These are phyloP conservation scores for Axilococcus clingmanii DNA, from an alignment of 139 green algal species.

Conservation along the genomic window DNA sequence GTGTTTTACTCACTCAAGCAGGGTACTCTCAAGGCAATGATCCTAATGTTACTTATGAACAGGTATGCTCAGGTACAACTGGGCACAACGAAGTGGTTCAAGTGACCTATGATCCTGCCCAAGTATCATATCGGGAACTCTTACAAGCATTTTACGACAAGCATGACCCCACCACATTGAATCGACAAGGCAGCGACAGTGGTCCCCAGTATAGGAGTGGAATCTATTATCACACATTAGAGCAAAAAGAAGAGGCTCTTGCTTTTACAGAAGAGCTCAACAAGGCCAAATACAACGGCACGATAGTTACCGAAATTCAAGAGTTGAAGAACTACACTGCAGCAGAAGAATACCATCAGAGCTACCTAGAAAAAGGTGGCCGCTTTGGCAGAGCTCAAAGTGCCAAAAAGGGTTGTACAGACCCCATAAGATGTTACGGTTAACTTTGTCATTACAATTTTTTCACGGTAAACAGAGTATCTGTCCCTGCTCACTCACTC, in stretches of 20 bases:
- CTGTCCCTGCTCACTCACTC: conserved; percentile 13
- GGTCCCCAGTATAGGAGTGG: conserved; percentile 73
- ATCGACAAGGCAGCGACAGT: conserved; percentile 63
- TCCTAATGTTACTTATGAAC: conserved; percentile 27
- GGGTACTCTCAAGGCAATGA: conserved; percentile 50
- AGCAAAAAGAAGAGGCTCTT: conserved; percentile 32
- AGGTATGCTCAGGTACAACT: conserved; percentile 51
- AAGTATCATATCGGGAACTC: conserved; percentile 47
- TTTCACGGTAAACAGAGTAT: not conserved
- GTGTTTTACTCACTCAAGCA: conserved; percentile 61
- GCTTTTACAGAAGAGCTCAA: conserved; percentile 2
- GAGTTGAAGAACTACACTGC: conserved; percentile 20
- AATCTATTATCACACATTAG: conserved; percentile 55
- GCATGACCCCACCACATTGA: conserved; percentile 68
- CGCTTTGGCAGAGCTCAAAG: conserved; percentile 50
- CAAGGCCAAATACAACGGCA: conserved; percentile 23
- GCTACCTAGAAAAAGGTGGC: conserved; percentile 40
- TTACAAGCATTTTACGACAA: conserved; percentile 59
- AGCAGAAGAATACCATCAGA: conserved; percentile 34
- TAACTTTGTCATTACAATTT: conserved; percentile 26
- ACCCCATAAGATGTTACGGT: conserved; percentile 77
- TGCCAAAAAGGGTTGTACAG: conserved; percentile 63
- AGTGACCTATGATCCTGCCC: conserved; percentile 54
- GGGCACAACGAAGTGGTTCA: conserved; percentile 75
- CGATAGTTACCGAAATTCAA: conserved; percentile 33